These are phyloP conservation scores for Aureobasidium sp. DNA, from an alignment of 2,329 filamentous ascomycete genomes.

Conservation along the genomic window DNA sequence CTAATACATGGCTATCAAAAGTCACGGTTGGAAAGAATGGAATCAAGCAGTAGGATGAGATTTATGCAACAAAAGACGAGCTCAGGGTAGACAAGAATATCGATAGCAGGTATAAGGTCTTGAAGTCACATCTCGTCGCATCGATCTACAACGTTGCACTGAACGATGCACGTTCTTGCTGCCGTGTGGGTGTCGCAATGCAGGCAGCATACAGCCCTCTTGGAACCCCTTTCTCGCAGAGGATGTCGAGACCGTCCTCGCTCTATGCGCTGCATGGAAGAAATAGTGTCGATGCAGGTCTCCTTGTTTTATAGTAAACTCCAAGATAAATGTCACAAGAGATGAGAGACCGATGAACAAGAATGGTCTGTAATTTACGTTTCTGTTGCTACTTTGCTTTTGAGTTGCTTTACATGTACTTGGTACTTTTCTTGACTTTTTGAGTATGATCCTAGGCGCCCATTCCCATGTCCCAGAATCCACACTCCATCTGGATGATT, in stretches of 20 bases:
- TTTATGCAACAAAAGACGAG: neutral
- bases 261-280: neutral
- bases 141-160: neutral
- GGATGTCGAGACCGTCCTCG: neutral
- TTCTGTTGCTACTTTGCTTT: neutral
- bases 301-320: neutral
- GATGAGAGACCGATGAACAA: neutral
- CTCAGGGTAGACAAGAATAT: neutral
- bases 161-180: neutral
- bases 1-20: neutral
- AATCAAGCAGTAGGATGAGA: neutral
- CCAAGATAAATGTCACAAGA: neutral
- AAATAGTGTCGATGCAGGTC: neutral
- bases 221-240: neutral
- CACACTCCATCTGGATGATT: conserved; percentile 57
- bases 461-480: conserved; percentile 67
- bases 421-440: neutral
- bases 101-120: neutral
- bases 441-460: conserved; percentile 15
- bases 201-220: neutral
- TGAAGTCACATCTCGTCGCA: neutral
- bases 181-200: neutral
- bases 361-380: neutral
- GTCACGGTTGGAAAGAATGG: neutral
- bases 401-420: neutral